Evolutionary conservation across 1,139 yeast species (phyloP).

Genomic region (Sugiyamaella grinbergsii): DNA sequence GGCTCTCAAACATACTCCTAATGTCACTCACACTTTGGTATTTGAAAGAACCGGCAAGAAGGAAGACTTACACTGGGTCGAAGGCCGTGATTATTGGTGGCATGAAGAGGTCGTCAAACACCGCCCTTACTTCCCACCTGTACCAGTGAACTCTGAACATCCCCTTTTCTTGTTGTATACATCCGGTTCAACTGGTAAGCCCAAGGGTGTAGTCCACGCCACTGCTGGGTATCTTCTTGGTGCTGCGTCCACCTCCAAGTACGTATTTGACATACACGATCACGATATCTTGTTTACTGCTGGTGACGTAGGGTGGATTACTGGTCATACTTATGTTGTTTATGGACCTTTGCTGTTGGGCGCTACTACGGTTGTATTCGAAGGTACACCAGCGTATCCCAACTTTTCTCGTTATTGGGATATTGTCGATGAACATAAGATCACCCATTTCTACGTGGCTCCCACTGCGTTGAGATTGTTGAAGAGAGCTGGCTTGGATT

Average conservation of each 20-base stretch:
- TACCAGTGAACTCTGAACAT: constrained; percentile 85
- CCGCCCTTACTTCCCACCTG: constrained; percentile 85
- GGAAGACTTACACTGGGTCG: constrained; percentile 54
- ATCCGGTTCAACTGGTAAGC: constrained; percentile 96
- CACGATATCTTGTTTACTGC: constrained; percentile 95
- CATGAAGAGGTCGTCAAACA: constrained; percentile 79
- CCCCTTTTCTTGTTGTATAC: constrained; percentile 92
- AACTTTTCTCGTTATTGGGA: constrained; percentile 96
- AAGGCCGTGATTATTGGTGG: constrained; percentile 93
- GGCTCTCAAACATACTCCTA: constrained; percentile 75
- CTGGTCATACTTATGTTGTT: constrained; percentile 93
- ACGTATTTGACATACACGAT: constrained; percentile 86
- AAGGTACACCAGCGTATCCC: constrained; percentile 97
- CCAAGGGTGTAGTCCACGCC: constrained; percentile 95
- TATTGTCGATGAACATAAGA: constrained; percentile 73
- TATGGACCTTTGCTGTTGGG: constrained; percentile 92
- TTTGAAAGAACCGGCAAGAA: constrained; percentile 72
- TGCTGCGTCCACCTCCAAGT: constrained; percentile 90
- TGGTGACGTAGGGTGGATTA: constrained; percentile 99
- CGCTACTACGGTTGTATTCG: constrained; percentile 87
- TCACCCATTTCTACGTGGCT: constrained; percentile 83
- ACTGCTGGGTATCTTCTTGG: constrained; percentile 94
- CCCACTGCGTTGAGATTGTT: constrained; percentile 85
- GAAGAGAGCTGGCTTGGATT: constrained; percentile 78
- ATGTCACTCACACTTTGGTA: constrained; percentile 79